These are phyloP conservation scores for Zygosaccharomyces pseudobailii DNA, from an alignment of 1,139 yeast species.

Conservation along the genomic window DNA sequence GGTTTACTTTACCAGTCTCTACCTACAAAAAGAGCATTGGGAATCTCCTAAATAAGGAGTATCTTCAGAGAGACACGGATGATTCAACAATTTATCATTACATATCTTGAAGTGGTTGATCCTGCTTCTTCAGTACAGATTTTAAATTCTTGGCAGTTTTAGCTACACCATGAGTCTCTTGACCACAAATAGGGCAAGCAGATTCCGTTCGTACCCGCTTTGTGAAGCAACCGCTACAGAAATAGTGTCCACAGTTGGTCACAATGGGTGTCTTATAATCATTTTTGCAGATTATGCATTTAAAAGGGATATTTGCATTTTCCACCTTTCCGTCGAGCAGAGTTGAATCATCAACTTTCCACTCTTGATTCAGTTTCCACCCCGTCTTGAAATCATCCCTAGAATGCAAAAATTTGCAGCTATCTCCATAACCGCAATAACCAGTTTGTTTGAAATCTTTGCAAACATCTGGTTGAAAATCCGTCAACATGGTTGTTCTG, in stretches of 20 bases:
- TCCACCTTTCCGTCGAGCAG: too few species aligned
- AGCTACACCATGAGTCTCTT: constrained; percentile 52
- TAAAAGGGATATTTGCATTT: constrained; percentile 46
- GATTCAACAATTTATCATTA: constrained; percentile 65
- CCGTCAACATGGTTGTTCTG: constrained; percentile 70
- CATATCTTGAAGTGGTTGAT: constrained; percentile 45
- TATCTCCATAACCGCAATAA: constrained; percentile 95
- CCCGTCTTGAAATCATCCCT: constrained; percentile 81
- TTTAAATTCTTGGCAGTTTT: constrained; percentile 25
- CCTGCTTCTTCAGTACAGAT: constrained; percentile 9
- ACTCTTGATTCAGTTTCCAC: constrained; percentile 64
- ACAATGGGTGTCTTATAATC: constrained; percentile 56
- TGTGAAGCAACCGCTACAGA: constrained; percentile 62
- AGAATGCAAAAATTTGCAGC: constrained; percentile 91
- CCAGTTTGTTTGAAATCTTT: constrained; percentile 91
- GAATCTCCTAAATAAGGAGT: constrained; percentile 76
- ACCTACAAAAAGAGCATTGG: constrained; percentile 77
- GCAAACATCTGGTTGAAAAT: constrained; percentile 92
- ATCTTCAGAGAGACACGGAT: constrained; percentile 65
- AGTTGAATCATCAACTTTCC: constrained; percentile 45
- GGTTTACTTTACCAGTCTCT: constrained; percentile 67
- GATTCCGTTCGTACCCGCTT: constrained; percentile 44
- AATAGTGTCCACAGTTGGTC: constrained; percentile 63
- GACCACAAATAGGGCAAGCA: constrained; percentile 54
- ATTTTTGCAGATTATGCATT: constrained; percentile 58